Conservation (phyloP, 495 filamentous ascomycete genomes). For the Xeromyces bisporus region DNA sequence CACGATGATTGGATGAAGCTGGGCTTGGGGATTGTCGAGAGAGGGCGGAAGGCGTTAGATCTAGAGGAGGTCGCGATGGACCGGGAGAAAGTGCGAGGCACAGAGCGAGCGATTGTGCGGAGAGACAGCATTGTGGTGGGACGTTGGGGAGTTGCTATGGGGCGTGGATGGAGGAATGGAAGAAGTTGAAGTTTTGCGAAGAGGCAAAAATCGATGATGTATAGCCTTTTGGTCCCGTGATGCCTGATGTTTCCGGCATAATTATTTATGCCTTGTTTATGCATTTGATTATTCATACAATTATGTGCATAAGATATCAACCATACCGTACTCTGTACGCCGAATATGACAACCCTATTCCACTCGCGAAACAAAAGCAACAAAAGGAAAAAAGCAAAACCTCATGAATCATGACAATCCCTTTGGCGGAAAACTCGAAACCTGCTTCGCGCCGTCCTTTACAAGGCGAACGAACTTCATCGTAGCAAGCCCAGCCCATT, state of each 20-base stretch:
- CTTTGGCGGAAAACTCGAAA: conserved; percentile 54
- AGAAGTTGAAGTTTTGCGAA: conserved; percentile 5
- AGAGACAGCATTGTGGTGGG: conserved; percentile 55
- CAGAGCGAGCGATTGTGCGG: conserved; percentile 50
- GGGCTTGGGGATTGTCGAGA: conserved; percentile 26
- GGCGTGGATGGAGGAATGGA: conserved; percentile 6
- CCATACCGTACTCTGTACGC: no score
- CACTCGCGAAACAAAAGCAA: conserved; percentile 1
- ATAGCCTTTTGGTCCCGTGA: no score
- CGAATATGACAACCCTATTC: no score
- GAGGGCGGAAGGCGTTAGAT: conserved; percentile 28
- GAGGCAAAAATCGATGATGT: conserved; percentile 3
- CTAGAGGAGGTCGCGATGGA: conserved; percentile 35
- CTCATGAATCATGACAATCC: conserved; percentile 29
- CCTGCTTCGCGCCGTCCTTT: conserved; percentile 34
- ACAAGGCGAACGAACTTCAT: conserved; percentile 47
- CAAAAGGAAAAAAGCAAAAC: conserved; percentile 1
- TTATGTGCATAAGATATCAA: no score
- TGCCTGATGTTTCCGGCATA: no score
- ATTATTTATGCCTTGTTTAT: no score
- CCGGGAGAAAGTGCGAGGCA: conserved; percentile 50
- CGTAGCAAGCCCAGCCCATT: conserved; percentile 41
- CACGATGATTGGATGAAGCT: conserved; percentile 31
- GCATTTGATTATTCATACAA: no score
- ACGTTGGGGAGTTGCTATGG: conserved; percentile 3